Evolutionary conservation across 2,329 filamentous ascomycete genomes (phyloP).

Genomic region (Verruconis gallopava): DNA sequence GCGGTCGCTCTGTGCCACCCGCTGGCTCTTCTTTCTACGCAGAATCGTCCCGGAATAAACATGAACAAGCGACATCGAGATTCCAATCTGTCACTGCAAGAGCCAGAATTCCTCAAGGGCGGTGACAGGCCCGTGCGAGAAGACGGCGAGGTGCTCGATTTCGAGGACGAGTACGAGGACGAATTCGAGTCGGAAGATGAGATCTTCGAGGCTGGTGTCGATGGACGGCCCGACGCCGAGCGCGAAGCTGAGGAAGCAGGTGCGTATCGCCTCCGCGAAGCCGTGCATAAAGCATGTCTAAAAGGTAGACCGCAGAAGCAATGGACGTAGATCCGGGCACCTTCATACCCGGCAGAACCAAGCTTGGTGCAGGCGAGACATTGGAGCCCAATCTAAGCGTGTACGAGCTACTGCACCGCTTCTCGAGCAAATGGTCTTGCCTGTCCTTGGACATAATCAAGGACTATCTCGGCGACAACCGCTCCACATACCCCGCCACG

Average conservation of each 20-base stretch:
- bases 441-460: conserved; percentile 87
- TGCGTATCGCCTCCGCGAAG: conserved; percentile 5
- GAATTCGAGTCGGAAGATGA: conserved; percentile 91
- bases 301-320: conserved; percentile 38
- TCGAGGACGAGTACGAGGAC: conserved; percentile 90
- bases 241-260: conserved; percentile 71
- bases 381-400: conserved; percentile 85
- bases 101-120: conserved; percentile 39
- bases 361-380: conserved; percentile 80
- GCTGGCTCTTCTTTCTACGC: too few species aligned
- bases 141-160: conserved; percentile 51
- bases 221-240: conserved; percentile 84
- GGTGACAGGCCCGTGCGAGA: conserved; percentile 43
- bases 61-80: conserved; percentile 52
- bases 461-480: conserved; percentile 75
- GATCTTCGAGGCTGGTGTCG: conserved; percentile 85
- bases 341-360: conserved; percentile 90
- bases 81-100: conserved; percentile 19
- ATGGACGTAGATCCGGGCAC: conserved; percentile 93
- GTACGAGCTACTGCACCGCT: conserved; percentile 92
- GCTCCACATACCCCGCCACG: conserved; percentile 87
- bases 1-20: too few species aligned
- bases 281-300: background rate
- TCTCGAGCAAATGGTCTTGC: conserved; percentile 93
- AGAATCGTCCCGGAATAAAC: too few species aligned